Evolutionary conservation across 2,329 filamentous ascomycete genomes (phyloP), one percentile per base, ranked within the genome.

Genomic region (Monascus ruber): DNA sequence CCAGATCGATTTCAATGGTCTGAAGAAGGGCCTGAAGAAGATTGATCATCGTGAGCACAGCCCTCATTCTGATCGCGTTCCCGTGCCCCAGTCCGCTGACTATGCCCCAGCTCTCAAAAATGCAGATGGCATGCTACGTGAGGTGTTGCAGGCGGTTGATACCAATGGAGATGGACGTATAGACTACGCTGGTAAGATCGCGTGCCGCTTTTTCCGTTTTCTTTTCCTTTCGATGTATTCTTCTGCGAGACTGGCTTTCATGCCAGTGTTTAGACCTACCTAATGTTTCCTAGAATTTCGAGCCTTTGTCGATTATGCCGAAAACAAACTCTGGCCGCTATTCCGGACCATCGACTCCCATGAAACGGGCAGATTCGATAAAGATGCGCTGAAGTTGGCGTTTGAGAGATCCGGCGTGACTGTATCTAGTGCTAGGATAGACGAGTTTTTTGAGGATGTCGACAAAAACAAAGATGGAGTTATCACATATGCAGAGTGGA

Each of bases 401-500:
- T 93, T 95, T 56, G 71, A 79, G 43, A 74, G 72, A 38, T 83
- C 85, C 31, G 88, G 88, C 28, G 71, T 98, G 37, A 74, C 78
- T 6, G 81, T 96, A 8, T 83, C 87, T 24, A 79, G 72, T 49
- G 76, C 79, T 39, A 83, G 86, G 55, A 68, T 98, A 34, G 76
- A 85, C 47, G 76, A 79, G 46, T 96, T 98, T 68, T 95, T 98
- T 58, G 68, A 76, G 47, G 83, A 94, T 58, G 83, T 98, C 52
- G 91, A 98, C 60, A 74, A 77, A 56, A 89, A 98, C 65, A 76
- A 81, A 50, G 88, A 98, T 60, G 87, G 87, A 2, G 69, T 71
- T 47, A 94, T 96, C 51, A 87, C 74, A 46, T 96, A 94, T 64
- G 80, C 86, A 49, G 91, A 98, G 73, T 96, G 91, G 91, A 81